A percentile compares a stretch with the other conserved stretches of the same genome.
phyloP scores from a whole-genome alignment of 371 early-diverging fungal species.

The Apophysomyces variabilis region DNA sequence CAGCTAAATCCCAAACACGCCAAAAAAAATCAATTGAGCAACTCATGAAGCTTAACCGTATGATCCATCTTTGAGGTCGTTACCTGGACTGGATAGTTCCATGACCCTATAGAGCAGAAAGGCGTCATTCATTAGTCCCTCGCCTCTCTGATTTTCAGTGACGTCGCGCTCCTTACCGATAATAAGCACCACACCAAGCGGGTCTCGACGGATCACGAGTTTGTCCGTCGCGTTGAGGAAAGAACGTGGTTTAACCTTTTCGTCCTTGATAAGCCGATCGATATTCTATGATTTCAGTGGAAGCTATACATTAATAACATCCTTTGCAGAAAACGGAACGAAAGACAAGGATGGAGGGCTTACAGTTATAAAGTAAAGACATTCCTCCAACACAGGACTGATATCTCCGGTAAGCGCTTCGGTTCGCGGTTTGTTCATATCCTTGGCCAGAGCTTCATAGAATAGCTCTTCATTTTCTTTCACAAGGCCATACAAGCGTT shows the following conservation, averaged over 20 bases:
- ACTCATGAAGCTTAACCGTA: not conserved
- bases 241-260: constrained; percentile 36
- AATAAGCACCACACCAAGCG: constrained; percentile 75
- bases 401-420: constrained; percentile 67
- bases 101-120: constrained; percentile 30
- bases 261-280: constrained; percentile 64
- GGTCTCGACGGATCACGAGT: constrained; percentile 67
- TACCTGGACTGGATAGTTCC: constrained; percentile 57
- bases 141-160: too few species aligned
- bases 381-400: constrained; percentile 59
- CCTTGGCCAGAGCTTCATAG: constrained; percentile 64
- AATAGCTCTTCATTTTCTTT: constrained; percentile 69
- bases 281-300: constrained; percentile 42
- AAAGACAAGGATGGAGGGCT: not conserved
- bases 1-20: not conserved
- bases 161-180: constrained; percentile 35
- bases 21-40: not conserved
- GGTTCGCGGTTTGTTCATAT: constrained; percentile 67
- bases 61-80: not conserved
- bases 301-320: not conserved
- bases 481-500: constrained; percentile 63
- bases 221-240: constrained; percentile 36
- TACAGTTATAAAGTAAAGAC: constrained; percentile 43
- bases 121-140: not conserved
- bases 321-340: not conserved